phyloP scores from a whole-genome alignment of 2,329 filamentous ascomycete genomes.

The Venturia aucupariae region DNA sequence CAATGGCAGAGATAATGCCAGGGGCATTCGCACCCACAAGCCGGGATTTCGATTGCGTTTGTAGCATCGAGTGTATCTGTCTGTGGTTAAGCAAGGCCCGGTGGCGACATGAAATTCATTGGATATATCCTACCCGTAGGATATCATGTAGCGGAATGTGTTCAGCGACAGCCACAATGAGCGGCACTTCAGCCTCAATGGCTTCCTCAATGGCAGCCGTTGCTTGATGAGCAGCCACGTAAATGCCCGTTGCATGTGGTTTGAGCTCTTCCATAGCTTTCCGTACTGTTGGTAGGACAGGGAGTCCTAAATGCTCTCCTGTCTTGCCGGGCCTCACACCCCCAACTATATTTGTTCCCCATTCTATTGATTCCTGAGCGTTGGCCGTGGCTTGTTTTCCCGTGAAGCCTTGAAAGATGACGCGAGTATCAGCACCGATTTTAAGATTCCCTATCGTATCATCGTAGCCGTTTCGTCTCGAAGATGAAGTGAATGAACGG shows the following conservation, averaged over 20 bases:
- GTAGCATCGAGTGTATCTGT: slow-evolving; percentile 59
- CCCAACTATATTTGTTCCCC: slow-evolving; percentile 72
- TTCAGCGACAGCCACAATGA: slow-evolving; percentile 71
- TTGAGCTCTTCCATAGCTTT: slow-evolving; percentile 60
- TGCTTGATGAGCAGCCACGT: slow-evolving; percentile 67
- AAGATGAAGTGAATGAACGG: not conserved
- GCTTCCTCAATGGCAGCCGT: slow-evolving; percentile 68
- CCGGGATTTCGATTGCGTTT: slow-evolving; percentile 61
- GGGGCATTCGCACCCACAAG: slow-evolving; percentile 75
- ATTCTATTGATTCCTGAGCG: slow-evolving; percentile 64
- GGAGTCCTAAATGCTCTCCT: slow-evolving; percentile 63
- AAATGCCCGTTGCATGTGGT: slow-evolving; percentile 70
- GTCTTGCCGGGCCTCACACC: slow-evolving; percentile 64
- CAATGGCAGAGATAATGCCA: slow-evolving; percentile 66
- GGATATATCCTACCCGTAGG: slow-evolving; percentile 49
- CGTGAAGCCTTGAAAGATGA: slow-evolving; percentile 65
- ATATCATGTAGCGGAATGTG: slow-evolving; percentile 73
- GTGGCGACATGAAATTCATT: not conserved
- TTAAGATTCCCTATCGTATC: slow-evolving; percentile 58
- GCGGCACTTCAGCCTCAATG: slow-evolving; percentile 66
- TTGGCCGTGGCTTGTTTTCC: slow-evolving; percentile 63
- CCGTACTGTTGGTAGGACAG: slow-evolving; percentile 59
- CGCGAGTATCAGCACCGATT: slow-evolving; percentile 56
- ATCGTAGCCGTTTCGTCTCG: slow-evolving; percentile 34
- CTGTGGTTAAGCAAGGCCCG: not conserved